phyloP scores from a whole-genome alignment of 257 asterid species.

The Salvia rosmarinus region DNA sequence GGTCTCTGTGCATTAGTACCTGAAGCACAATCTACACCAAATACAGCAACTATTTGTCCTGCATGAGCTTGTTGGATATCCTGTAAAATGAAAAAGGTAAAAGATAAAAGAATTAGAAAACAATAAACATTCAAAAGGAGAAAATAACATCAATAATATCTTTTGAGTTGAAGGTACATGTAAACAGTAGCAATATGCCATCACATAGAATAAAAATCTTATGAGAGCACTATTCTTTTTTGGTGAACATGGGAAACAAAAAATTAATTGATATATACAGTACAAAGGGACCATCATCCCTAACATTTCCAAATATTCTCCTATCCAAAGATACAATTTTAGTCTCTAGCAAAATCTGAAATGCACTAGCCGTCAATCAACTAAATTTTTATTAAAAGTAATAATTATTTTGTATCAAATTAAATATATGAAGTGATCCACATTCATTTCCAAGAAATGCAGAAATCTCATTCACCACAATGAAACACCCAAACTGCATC shows the following conservation, averaged over 20 bases:
- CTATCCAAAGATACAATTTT: neutral
- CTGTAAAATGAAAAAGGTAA: slow-evolving; percentile 44
- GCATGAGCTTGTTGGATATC: slow-evolving; percentile 99
- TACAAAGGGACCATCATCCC: neutral
- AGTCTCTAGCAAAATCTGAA: neutral
- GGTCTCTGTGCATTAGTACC: slow-evolving; percentile 48
- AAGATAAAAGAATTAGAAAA: slow-evolving; percentile 19
- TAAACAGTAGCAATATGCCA: neutral
- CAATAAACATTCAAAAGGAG: slow-evolving; percentile 5
- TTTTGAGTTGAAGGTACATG: slow-evolving; percentile 1
- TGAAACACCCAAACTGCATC: slow-evolving; percentile 11
- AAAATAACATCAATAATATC: neutral
- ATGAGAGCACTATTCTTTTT: neutral
- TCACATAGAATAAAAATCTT: slow-evolving; percentile 9
- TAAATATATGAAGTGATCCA: slow-evolving; percentile 17
- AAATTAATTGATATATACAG: neutral
- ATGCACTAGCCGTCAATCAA: slow-evolving; percentile 2
- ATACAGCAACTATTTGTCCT: slow-evolving; percentile 99
- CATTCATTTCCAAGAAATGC: slow-evolving; percentile 21
- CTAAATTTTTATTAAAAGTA: slow-evolving; percentile 10
- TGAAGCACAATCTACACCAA: slow-evolving; percentile 98
- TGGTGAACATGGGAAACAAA: neutral
- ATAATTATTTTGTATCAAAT: neutral
- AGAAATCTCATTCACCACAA: slow-evolving; percentile 27
- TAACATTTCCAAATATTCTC: neutral